Evolutionary conservation across 441 rosid species (phyloP).

Genomic region (Raphanus hybrid): DNA sequence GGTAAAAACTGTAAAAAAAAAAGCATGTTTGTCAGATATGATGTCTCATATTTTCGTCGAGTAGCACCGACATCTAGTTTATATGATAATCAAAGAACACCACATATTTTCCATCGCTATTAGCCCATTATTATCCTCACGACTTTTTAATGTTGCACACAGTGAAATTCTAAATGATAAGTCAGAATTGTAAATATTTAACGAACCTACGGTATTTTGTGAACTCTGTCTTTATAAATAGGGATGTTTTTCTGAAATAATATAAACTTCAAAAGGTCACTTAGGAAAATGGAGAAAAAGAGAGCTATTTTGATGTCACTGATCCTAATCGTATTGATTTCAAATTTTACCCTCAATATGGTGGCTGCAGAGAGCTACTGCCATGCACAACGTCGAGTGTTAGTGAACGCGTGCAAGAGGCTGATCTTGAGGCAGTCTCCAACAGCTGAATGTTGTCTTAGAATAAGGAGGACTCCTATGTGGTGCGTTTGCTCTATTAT

Average conservation of each 20-base stretch:
- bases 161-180: not conserved
- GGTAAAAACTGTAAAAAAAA: not conserved
- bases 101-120: not conserved
- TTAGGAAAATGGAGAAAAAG: conserved; percentile 14
- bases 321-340: not conserved
- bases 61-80: not conserved
- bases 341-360: not conserved
- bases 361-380: conserved; percentile 23
- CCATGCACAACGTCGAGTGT: conserved; percentile 1
- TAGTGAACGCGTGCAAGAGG: conserved; percentile 20
- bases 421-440: conserved; percentile 19
- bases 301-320: conserved; percentile 9
- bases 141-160: conserved; percentile 6
- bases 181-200: not conserved
- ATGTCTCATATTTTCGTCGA: not conserved
- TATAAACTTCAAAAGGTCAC: not conserved
- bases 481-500: conserved; percentile 17
- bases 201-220: not conserved
- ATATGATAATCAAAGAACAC: not conserved
- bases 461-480: conserved; percentile 23
- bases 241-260: not conserved
- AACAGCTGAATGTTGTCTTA: conserved; percentile 8
- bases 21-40: not conserved
- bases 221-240: not conserved
- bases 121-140: not conserved